These are phyloP conservation scores for Metroxylon sagu DNA, from an alignment of 176 grass and related monocot genomes.

Conservation along the genomic window DNA sequence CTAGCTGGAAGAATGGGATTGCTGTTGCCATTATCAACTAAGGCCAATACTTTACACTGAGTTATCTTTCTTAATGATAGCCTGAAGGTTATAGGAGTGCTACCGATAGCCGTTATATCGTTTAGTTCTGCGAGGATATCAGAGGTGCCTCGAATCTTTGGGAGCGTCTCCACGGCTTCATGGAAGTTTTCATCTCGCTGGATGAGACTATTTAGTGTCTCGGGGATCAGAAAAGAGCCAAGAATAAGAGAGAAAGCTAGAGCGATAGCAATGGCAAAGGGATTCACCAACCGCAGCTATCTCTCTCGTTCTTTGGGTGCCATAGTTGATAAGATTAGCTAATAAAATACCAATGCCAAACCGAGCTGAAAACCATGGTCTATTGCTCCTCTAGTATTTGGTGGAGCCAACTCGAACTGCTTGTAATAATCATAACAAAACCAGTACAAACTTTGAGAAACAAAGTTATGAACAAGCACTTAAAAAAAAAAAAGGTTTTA, in stretches of 20 bases:
- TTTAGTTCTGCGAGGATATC: slow-evolving; percentile 54
- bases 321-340: slow-evolving; percentile 3
- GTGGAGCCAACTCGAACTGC: neutral
- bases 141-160: slow-evolving; percentile 52
- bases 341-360: neutral
- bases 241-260: too few relatives aligned
- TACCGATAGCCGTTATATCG: slow-evolving; percentile 48
- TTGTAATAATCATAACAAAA: neutral
- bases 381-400: neutral
- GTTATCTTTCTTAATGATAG: slow-evolving; percentile 44
- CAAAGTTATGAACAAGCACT: too few relatives aligned
- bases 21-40: slow-evolving; percentile 49
- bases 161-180: slow-evolving; percentile 38
- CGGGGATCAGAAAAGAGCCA: slow-evolving; percentile 64
- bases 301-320: slow-evolving; percentile 19
- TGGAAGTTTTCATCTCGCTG: slow-evolving; percentile 33
- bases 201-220: slow-evolving; percentile 66
- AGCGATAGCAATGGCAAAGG: slow-evolving; percentile 58
- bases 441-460: neutral
- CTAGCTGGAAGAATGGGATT: slow-evolving; percentile 55
- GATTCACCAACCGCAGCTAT: slow-evolving; percentile 72
- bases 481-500: too few relatives aligned
- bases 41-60: slow-evolving; percentile 57
- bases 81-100: slow-evolving; percentile 20
- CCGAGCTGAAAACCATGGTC: neutral